Evolutionary conservation across 257 asterid genomes (phyloP).

Genomic region (Gentiana straminea): DNA sequence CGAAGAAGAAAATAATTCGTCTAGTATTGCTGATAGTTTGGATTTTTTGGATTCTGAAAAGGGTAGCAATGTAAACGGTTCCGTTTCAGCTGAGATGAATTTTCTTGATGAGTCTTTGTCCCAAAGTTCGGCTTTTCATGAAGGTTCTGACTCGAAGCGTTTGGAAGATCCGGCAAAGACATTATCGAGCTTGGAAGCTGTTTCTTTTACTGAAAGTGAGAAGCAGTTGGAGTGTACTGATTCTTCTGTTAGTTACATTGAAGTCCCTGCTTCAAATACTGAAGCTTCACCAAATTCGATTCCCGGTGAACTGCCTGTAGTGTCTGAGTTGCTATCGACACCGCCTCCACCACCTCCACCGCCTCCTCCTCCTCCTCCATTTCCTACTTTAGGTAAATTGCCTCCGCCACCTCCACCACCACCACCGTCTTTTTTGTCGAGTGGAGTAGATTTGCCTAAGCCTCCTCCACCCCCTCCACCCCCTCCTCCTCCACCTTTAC

Average conservation of each 20-base stretch:
- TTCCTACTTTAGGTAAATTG: not conserved
- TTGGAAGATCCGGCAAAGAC: constrained; percentile 34
- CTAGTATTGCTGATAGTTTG: constrained; percentile 84
- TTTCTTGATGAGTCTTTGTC: constrained; percentile 56
- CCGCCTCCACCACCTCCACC: constrained; percentile 14
- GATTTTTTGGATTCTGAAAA: constrained; percentile 83
- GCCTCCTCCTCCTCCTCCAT: constrained; percentile 9
- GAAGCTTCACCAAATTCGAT: constrained; percentile 17
- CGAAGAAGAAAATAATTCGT: constrained; percentile 86
- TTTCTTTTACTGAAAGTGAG: constrained; percentile 22
- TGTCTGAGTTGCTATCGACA: constrained; percentile 10
- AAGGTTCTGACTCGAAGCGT: constrained; percentile 36
- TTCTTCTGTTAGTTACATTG: constrained; percentile 21
- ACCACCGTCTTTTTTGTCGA: not conserved
- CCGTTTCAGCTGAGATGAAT: constrained; percentile 42
- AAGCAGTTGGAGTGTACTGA: constrained; percentile 27
- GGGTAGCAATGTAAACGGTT: constrained; percentile 18
- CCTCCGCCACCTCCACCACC: not conserved
- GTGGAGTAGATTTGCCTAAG: not conserved
- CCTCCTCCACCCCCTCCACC: not conserved
- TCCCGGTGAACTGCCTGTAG: constrained; percentile 9
- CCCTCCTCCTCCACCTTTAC: constrained; percentile 8
- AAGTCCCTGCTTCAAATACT: constrained; percentile 17
- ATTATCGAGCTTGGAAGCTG: constrained; percentile 13
- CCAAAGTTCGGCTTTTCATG: constrained; percentile 50